Evolutionary conservation across 1,284 basidiomycete species (phyloP).

Genomic region (Inonotus hispidus): DNA sequence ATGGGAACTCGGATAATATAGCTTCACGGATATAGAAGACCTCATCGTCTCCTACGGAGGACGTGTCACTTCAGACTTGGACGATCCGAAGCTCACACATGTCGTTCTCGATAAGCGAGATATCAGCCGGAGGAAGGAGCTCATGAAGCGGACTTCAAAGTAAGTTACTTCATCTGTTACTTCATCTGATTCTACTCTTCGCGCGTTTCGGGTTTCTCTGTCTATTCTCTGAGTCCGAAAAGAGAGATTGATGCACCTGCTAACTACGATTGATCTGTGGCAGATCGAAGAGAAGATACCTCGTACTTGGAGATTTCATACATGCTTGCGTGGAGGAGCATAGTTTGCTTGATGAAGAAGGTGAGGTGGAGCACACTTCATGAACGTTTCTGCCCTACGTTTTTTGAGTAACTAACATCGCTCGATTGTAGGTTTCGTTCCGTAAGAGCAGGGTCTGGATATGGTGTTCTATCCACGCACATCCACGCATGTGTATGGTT

Average conservation of each 20-base stretch:
- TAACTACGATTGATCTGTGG: slow-evolving; percentile 19
- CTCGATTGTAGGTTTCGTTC: slow-evolving; percentile 2
- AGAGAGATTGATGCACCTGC: not conserved
- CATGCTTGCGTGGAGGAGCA: slow-evolving; percentile 73
- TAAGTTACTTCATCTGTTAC: slow-evolving; percentile 32
- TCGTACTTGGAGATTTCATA: slow-evolving; percentile 74
- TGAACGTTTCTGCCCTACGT: not conserved
- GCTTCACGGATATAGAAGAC: slow-evolving; percentile 49
- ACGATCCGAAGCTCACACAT: slow-evolving; percentile 79
- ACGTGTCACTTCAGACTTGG: slow-evolving; percentile 51
- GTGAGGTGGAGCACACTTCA: slow-evolving; percentile 32
- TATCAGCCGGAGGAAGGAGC: slow-evolving; percentile 57
- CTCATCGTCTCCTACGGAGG: slow-evolving; percentile 69
- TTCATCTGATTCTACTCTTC: too few relatives aligned
- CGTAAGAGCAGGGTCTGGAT: not conserved
- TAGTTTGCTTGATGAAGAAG: slow-evolving; percentile 77
- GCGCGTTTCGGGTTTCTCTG: not conserved
- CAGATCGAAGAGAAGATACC: slow-evolving; percentile 73
- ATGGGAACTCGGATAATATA: slow-evolving; percentile 26
- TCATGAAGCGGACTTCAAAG: slow-evolving; percentile 69
- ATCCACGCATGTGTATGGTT: too few relatives aligned
- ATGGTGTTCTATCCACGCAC: too few relatives aligned
- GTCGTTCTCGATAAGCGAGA: slow-evolving; percentile 78
- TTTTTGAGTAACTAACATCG: not conserved
- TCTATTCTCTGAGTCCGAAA: too few relatives aligned